Evolutionary conservation across 495 filamentous ascomycete species (phyloP).

Genomic region (Aspergillus incahuasiensis): DNA sequence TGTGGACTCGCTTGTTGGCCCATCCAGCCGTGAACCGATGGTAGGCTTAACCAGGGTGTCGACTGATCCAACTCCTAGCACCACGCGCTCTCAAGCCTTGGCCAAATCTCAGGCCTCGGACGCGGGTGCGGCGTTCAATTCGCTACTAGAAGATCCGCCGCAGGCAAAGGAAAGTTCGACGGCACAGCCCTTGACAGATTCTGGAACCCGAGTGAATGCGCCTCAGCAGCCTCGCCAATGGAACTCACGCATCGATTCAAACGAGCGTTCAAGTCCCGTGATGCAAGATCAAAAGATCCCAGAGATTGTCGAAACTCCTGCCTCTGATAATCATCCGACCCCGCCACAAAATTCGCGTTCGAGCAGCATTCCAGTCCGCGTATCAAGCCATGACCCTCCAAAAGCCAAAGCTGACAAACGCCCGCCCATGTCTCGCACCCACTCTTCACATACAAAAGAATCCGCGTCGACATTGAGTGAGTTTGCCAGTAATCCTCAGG

Average conservation of each 20-base stretch:
- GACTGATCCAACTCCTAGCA: slow-evolving; percentile 65
- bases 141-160: slow-evolving; percentile 26
- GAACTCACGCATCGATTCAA: slow-evolving; percentile 43
- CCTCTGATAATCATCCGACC: slow-evolving; percentile 29
- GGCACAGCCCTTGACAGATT: slow-evolving; percentile 7
- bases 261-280: slow-evolving; percentile 42
- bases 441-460: slow-evolving; percentile 21
- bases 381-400: slow-evolving; percentile 50
- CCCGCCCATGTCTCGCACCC: slow-evolving; percentile 20
- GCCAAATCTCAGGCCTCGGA: slow-evolving; percentile 24
- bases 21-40: slow-evolving; percentile 42
- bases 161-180: slow-evolving; percentile 16
- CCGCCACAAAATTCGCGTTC: slow-evolving; percentile 26
- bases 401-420: slow-evolving; percentile 29
- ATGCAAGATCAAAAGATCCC: slow-evolving; percentile 51
- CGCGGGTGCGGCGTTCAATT: slow-evolving; percentile 26
- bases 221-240: slow-evolving; percentile 34
- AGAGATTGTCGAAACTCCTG: slow-evolving; percentile 65
- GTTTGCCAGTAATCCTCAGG: slow-evolving; percentile 36
- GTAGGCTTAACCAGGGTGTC: slow-evolving; percentile 63
- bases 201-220: slow-evolving; percentile 13
- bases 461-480: slow-evolving; percentile 29
- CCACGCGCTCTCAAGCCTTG: slow-evolving; percentile 20
- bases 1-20: slow-evolving; percentile 34
- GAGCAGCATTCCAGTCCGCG: slow-evolving; percentile 41